phyloP scores from a whole-genome alignment of 2,329 filamentous ascomycete genomes.

The Periconia sp. region DNA sequence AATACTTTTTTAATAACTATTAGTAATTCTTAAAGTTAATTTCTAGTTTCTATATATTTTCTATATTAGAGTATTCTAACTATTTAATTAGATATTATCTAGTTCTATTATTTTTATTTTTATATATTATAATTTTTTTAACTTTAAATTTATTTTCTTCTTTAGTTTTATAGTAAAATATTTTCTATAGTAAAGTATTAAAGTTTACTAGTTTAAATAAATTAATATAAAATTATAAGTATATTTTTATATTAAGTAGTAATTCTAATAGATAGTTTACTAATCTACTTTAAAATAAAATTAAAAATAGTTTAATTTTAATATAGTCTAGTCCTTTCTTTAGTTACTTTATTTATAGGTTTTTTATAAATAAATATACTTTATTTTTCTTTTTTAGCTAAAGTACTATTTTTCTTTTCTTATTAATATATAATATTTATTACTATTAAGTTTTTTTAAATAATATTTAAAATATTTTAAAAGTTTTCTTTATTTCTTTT shows the following conservation, averaged over 20 bases:
- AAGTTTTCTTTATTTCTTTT: constrained; percentile 1
- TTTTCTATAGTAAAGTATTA: constrained; percentile 4
- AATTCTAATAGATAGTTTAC: constrained; percentile 4
- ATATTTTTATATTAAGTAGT: constrained; percentile 3
- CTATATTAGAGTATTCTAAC: constrained; percentile 2
- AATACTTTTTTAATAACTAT: not conserved
- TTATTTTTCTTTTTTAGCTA: constrained; percentile 5
- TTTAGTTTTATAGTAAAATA: constrained; percentile 2
- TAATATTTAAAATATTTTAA: not conserved
- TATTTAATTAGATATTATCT: constrained; percentile 5
- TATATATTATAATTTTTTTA: constrained; percentile 2
- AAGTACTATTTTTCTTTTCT: constrained; percentile 6
- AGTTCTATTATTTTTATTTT: constrained; percentile 1
- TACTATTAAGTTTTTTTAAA: constrained; percentile 5
- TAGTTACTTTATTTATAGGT: constrained; percentile 3
- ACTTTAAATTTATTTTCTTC: not conserved
- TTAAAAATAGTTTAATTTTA: constrained; percentile 5
- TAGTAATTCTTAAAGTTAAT: not conserved
- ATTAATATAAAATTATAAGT: too few species aligned
- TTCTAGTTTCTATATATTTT: constrained; percentile 3
- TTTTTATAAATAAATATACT: constrained; percentile 6
- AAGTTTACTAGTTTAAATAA: constrained; percentile 2
- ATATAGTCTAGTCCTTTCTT: constrained; percentile 1
- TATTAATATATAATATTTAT: constrained; percentile 4
- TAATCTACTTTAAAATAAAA: constrained; percentile 1